phyloP scores from a whole-genome alignment of 2,329 filamentous ascomycete genomes.

The Fusarium buharicum region DNA sequence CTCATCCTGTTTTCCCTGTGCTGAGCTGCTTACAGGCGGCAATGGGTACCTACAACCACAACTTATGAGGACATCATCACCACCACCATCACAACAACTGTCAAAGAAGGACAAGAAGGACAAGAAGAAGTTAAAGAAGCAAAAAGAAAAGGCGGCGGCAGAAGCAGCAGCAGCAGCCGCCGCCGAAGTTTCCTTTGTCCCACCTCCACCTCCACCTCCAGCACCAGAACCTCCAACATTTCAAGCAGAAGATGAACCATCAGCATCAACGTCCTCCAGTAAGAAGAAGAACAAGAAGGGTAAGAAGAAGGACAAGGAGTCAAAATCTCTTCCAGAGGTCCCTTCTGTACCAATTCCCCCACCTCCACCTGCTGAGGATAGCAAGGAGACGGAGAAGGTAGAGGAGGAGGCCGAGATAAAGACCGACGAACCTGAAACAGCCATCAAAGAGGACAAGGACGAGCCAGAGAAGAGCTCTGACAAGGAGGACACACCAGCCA shows the following conservation, averaged over 20 bases:
- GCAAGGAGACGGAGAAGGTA: slow-evolving; percentile 33
- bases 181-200: slow-evolving; percentile 15
- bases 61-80: slow-evolving; percentile 11
- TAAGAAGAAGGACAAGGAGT: slow-evolving; percentile 37
- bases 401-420: slow-evolving; percentile 29
- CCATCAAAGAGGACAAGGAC: slow-evolving; percentile 24
- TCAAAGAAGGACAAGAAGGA: slow-evolving; percentile 43
- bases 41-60: slow-evolving; percentile 24
- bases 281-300: slow-evolving; percentile 42
- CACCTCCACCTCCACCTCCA: slow-evolving; percentile 4
- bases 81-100: slow-evolving; percentile 10
- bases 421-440: slow-evolving; percentile 19
- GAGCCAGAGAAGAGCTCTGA: slow-evolving; percentile 12
- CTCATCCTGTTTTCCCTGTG: not conserved
- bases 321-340: slow-evolving; percentile 10
- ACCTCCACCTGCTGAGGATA: slow-evolving; percentile 17
- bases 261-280: slow-evolving; percentile 16
- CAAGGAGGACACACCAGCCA: slow-evolving; percentile 13
- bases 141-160: slow-evolving; percentile 20
- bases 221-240: slow-evolving; percentile 25
- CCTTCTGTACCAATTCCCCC: slow-evolving; percentile 9
- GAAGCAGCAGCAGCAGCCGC: slow-evolving; percentile 3
- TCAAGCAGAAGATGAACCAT: slow-evolving; percentile 17
- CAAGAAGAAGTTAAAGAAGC: slow-evolving; percentile 33
- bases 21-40: slow-evolving; percentile 18